Evolutionary conservation across 1,284 basidiomycete species (phyloP), one percentile per base, ranked within the genome.

Genomic region (Marasmius oreades): DNA sequence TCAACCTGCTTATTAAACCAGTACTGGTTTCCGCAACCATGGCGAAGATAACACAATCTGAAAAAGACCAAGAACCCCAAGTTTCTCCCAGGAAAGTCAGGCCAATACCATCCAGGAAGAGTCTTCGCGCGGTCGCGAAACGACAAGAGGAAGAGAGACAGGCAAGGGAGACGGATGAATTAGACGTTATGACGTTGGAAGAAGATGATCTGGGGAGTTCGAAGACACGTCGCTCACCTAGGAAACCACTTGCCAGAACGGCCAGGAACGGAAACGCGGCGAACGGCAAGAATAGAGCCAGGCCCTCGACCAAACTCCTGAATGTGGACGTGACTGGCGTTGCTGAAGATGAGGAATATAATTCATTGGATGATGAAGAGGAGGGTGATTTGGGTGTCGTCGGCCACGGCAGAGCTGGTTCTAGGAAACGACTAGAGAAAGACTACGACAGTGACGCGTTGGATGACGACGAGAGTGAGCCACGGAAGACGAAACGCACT

Each of bases 371-470:
- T 14, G 39, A 42, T n/a, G 39, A 42, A 20, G 39, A 50, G 18
- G 47, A 50, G 7, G 47, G 47, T 28, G 47, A 50, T 20, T 26
- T 50, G 47, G 47, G 47, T 16, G 28, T 50, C 14, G 23, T 37
- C 26, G 26, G 24, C 22, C 20, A 26, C 11, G 45, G 53, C 20
- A 18, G 48, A 44, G 28, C 47, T 54, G 28, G 28, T 31, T 31
- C 28, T 31, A 5, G 54, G 53, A 31, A 50, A 31, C 26, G 47
- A 31, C n/a, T 12, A 11, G 28, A 26, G 45, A 62, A 64, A 53
- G 63, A 56, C 16, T 61, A 66, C 52, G 66, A 80, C 59, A 82
- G 81, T 58, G 80, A 82, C 64, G 78, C 76, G 46, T 67, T 82
- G 46, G 80, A 82, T 59, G 75, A 77, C 18, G 71, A 72, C 3